Conservation (phyloP, 139 green algal genomes). For the Nannochloris sp. region DNA sequence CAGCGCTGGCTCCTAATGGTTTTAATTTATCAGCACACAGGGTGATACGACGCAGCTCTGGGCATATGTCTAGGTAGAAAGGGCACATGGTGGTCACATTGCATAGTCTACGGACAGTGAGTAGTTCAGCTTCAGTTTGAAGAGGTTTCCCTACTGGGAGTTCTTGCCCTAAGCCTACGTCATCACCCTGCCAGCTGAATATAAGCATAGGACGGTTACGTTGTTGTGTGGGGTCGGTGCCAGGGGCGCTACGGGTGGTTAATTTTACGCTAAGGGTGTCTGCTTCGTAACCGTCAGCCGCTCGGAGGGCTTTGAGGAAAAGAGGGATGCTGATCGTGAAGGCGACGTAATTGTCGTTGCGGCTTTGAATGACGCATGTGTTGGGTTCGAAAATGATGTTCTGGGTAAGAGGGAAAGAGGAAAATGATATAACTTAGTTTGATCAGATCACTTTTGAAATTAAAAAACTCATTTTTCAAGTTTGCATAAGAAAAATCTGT, state of each 20-base stretch:
- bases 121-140: constrained; percentile 31
- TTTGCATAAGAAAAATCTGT: background rate
- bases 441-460: background rate
- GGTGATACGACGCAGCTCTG: constrained; percentile 31
- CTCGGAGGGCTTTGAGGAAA: constrained; percentile 56
- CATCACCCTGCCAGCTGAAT: constrained; percentile 44
- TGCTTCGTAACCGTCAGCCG: constrained; percentile 17
- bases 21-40: constrained; percentile 57
- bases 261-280: constrained; percentile 24
- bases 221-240: background rate
- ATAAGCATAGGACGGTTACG: constrained; percentile 45
- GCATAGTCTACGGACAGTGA: constrained; percentile 36
- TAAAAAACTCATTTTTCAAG: background rate
- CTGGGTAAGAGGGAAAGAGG: constrained; percentile 25
- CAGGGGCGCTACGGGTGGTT: constrained; percentile 18
- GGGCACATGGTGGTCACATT: constrained; percentile 41
- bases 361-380: constrained; percentile 39
- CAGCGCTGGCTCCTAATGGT: constrained; percentile 35
- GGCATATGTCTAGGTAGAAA: constrained; percentile 70
- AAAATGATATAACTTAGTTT: background rate
- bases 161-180: constrained; percentile 43
- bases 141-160: constrained; percentile 7
- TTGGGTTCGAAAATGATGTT: constrained; percentile 50
- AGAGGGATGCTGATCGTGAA: constrained; percentile 60
- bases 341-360: constrained; percentile 60